Evolutionary conservation across 768 basidiomycete genomes (phyloP), one percentile per base, ranked within the genome.

Genomic region (Leccinum disarticulatum): DNA sequence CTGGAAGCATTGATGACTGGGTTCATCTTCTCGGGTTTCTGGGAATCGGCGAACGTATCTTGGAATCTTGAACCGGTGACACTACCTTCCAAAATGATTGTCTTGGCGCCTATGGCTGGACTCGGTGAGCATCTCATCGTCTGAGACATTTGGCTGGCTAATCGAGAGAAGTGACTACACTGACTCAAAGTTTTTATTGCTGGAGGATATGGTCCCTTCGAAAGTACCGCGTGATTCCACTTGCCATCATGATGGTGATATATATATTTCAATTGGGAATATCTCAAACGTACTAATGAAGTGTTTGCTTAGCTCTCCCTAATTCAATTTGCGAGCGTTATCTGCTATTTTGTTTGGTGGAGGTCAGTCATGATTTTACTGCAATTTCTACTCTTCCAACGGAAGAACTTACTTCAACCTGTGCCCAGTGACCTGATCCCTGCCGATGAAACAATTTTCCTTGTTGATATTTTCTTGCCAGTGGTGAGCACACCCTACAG

Each of bases 241-340:
- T 60, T 53, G 35, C 31, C 1, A 69, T 69, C 15, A 64, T 64
- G 64, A 60, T 51, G 67, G 69, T 69, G 15, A 64, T 43, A 13
- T 8, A 13, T 8, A 10, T 15, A 10, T 30, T 49, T 7, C 7
- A 3, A 36, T 8, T 11, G 38, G 38, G 38, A 30, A 17, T 46
- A 3, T 14, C 49, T 31, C 0, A 3, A 43, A 14, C 17, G 6
- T 14, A 28, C 33, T 58, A 17, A 58, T 10, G 15, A 6, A 8
- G 4, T 11, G 15, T 10, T 19, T 48, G 27, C n/a, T 25, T 6
- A 69, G 70, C 19, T 69, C n/a, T 69, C 64, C 17, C 55, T 71
- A 9, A 28, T 66, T 25, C 68, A 69, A 50, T 51, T 68, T 1
- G 13, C 11, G 10, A 64, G 68, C 11, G 3, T 25, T 25, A 25